Evolutionary conservation across 306 rosid genomes (phyloP).

Genomic region (Rosa rugosa): DNA sequence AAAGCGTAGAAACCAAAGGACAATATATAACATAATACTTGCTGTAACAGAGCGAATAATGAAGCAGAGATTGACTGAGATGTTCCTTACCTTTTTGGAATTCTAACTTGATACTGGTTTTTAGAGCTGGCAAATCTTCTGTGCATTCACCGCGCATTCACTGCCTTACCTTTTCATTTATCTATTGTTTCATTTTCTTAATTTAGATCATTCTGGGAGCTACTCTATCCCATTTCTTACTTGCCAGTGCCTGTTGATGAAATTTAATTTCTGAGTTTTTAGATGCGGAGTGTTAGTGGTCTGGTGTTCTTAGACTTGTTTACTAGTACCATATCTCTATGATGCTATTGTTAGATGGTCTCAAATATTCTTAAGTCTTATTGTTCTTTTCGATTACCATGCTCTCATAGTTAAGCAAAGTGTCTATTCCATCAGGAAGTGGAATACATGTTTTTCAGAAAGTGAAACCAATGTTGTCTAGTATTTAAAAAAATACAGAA

Average conservation of each 20-base stretch:
- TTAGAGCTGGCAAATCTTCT: not conserved
- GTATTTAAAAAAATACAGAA: not conserved
- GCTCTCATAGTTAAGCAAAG: not conserved
- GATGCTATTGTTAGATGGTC: not conserved
- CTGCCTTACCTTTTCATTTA: not conserved
- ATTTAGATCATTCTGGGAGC: not conserved
- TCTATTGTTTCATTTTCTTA: slow-evolving; percentile 1
- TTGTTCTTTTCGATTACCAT: not conserved
- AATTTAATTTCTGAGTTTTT: not conserved
- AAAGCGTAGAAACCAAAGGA: not conserved
- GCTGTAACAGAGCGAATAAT: not conserved
- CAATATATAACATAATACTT: not conserved
- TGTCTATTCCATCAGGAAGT: not conserved
- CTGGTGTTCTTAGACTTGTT: not conserved
- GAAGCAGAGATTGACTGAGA: slow-evolving; percentile 13
- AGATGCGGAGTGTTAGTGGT: not conserved
- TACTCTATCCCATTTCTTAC: not conserved
- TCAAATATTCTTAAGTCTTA: not conserved
- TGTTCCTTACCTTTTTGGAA: slow-evolving; percentile 6
- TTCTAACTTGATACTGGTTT: not conserved
- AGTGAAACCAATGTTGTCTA: not conserved
- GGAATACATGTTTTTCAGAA: not conserved
- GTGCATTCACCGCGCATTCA: not conserved
- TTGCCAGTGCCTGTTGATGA: not conserved
- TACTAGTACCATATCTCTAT: not conserved